Evolutionary conservation across 2,329 filamentous ascomycete species (phyloP).

Genomic region (Xylaria sp.): DNA sequence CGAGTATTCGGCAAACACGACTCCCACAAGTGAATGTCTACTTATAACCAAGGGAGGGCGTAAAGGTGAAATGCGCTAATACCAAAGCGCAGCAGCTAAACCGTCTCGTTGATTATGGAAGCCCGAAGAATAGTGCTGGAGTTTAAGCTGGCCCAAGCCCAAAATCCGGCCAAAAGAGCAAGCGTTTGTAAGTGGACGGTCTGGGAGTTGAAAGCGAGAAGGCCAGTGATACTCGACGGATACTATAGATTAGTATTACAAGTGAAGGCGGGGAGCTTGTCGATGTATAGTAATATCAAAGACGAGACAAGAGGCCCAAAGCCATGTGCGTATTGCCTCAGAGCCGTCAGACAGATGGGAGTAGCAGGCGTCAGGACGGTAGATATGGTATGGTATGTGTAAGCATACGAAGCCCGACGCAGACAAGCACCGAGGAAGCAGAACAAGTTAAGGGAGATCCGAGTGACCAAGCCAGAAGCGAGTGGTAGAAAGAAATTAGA

Average conservation of each 20-base stretch:
- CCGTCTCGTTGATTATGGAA: slow-evolving; percentile 14
- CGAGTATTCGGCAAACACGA: not conserved
- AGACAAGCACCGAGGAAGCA: slow-evolving; percentile 4
- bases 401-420: slow-evolving; percentile 22
- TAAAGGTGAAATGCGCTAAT: slow-evolving; percentile 14
- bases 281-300: slow-evolving; percentile 12
- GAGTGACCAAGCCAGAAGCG: not conserved
- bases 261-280: slow-evolving; percentile 7
- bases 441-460: slow-evolving; percentile 7
- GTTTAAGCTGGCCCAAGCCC: slow-evolving; percentile 7
- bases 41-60: slow-evolving; percentile 6
- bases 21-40: slow-evolving; percentile 1
- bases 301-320: slow-evolving; percentile 8
- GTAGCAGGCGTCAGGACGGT: slow-evolving; percentile 16
- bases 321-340: slow-evolving; percentile 21
- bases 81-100: not conserved
- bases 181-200: slow-evolving; percentile 23
- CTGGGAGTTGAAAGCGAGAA: not conserved
- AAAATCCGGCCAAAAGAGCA: slow-evolving; percentile 10
- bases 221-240: slow-evolving; percentile 7
- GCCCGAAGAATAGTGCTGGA: slow-evolving; percentile 4
- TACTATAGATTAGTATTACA: slow-evolving; percentile 32
- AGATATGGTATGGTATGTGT: slow-evolving; percentile 16
- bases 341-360: slow-evolving; percentile 18
- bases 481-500: slow-evolving; percentile 6